phyloP scores from a whole-genome alignment of 148 eudicot species.

The Rhododendron ovatum region DNA sequence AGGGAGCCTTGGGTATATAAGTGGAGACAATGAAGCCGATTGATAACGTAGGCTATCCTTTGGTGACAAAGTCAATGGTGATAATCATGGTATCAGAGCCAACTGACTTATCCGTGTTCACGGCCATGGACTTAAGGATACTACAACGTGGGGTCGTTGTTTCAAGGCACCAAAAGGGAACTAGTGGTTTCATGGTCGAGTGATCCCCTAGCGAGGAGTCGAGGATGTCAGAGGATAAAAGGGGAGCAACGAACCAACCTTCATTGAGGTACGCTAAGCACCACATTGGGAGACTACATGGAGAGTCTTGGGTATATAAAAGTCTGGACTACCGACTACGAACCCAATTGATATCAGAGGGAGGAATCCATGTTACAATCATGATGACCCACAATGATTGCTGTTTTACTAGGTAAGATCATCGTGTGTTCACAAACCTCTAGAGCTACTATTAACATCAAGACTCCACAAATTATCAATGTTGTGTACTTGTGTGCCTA shows the following conservation, averaged over 20 bases:
- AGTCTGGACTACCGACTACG: background rate
- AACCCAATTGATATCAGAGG: background rate
- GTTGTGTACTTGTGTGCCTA: no score
- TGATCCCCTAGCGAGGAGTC: background rate
- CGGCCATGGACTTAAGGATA: background rate
- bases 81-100: background rate
- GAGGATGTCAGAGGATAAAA: background rate
- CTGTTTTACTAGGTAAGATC: background rate
- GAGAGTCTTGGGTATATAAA: background rate
- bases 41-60: background rate
- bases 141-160: background rate
- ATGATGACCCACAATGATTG: background rate
- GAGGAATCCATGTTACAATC: background rate
- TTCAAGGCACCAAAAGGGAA: background rate
- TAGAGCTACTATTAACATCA: background rate
- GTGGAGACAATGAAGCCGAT: background rate
- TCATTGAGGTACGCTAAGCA: background rate
- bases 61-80: background rate
- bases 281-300: background rate
- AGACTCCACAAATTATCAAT: background rate
- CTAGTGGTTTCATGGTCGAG: background rate
- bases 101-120: background rate
- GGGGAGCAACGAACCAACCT: background rate
- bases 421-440: background rate
- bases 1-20: background rate